Percentiles rank a stretch among this genome's conserved stretches.
Conservation (phyloP, 257 asterid genomes). For the Solanum gracilifrons region DNA sequence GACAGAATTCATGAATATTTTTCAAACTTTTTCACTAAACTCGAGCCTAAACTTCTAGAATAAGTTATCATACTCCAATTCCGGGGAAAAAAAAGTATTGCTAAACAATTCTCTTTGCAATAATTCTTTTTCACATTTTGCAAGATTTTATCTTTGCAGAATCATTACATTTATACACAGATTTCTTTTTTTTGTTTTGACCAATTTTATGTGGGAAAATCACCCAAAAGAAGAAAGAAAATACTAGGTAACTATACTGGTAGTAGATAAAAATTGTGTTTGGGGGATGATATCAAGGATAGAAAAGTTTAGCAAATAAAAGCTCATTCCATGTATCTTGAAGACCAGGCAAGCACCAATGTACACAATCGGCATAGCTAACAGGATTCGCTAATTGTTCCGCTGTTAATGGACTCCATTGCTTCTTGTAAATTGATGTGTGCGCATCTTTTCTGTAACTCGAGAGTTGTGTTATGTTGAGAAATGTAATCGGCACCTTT, state of each 20-base stretch:
- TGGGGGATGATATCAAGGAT: conserved; percentile 20
- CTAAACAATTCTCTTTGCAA: background rate
- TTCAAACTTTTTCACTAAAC: too few relatives aligned
- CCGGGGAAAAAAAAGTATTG: background rate
- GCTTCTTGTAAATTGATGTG: conserved; percentile 54
- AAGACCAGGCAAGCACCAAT: conserved; percentile 86
- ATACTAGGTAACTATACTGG: background rate
- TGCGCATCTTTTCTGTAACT: conserved; percentile 67
- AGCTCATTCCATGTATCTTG: conserved; percentile 82
- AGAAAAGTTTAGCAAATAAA: conserved; percentile 51
- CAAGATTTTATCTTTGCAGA: background rate
- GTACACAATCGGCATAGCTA: conserved; percentile 71
- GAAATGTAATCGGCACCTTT: conserved; percentile 40
- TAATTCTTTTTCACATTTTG: background rate
- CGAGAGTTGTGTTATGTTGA: conserved; percentile 61
- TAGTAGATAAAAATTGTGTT: background rate
- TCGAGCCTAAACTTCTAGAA: too few relatives aligned
- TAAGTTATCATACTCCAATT: background rate
- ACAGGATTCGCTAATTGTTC: conserved; percentile 37
- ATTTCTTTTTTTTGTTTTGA: background rate
- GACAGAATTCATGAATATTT: too few relatives aligned
- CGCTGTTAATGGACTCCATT: conserved; percentile 30
- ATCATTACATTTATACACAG: background rate
- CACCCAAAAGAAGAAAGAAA: background rate
- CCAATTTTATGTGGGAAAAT: background rate